A percentile compares a stretch with the other conserved stretches of the same genome.
Conservation (phyloP, 305 asterid genomes). For the Coffea humblotiana region DNA sequence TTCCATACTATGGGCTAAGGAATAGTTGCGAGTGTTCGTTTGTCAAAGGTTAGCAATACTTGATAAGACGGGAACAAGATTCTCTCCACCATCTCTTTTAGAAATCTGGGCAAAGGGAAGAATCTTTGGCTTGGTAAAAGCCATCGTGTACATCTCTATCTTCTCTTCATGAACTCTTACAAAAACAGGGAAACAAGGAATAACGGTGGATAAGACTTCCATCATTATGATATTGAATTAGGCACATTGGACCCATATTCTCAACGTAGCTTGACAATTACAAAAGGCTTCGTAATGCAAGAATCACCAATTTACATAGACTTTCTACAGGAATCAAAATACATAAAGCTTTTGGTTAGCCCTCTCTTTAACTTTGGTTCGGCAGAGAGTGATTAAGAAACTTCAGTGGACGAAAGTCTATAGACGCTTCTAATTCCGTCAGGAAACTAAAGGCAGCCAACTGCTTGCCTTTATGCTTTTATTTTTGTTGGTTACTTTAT, state of each 20-base stretch:
- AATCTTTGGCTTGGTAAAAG: neutral
- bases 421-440: neutral
- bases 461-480: neutral
- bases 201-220: neutral
- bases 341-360: neutral
- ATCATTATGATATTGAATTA: neutral
- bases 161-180: neutral
- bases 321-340: constrained; percentile 7
- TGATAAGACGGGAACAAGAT: neutral
- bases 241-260: neutral
- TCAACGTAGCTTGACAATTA: neutral
- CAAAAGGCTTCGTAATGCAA: neutral
- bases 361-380: constrained; percentile 2
- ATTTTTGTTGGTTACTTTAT: neutral
- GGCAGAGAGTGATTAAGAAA: neutral
- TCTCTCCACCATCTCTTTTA: neutral
- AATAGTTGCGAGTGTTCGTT: constrained; percentile 1
- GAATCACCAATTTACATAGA: neutral
- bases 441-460: neutral
- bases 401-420: neutral
- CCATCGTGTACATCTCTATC: neutral
- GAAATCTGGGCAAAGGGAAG: neutral
- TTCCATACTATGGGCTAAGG: neutral
- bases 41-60: neutral
- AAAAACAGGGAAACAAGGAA: neutral